Evolutionary conservation across 257 asterid species (phyloP).

Genomic region (Primulina eburnea): DNA sequence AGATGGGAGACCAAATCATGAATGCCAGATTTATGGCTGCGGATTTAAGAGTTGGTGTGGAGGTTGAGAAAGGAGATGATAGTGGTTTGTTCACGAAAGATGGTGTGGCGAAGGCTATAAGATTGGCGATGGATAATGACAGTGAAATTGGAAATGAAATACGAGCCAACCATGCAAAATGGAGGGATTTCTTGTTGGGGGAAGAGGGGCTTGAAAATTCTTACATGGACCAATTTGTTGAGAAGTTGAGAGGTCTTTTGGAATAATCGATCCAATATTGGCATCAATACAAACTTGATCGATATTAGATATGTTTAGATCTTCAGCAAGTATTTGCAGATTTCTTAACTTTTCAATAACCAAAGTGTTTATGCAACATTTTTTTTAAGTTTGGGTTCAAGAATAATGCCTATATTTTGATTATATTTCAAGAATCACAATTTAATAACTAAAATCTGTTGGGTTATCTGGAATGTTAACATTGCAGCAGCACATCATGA

Average conservation of each 20-base stretch:
- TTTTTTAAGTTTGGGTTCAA: too few relatives aligned
- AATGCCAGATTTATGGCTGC: constrained; percentile 35
- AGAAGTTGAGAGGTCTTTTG: constrained; percentile 24
- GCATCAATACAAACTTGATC: too few relatives aligned
- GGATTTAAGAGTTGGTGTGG: constrained; percentile 35
- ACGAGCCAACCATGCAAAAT: constrained; percentile 33
- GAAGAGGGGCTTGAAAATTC: constrained; percentile 47
- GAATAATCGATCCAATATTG: neutral
- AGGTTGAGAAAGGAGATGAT: constrained; percentile 40
- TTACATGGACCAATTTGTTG: constrained; percentile 39
- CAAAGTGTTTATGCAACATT: too few relatives aligned
- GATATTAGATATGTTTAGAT: too few relatives aligned
- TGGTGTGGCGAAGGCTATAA: constrained; percentile 34
- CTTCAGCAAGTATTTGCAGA: too few relatives aligned
- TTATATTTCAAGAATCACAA: too few relatives aligned
- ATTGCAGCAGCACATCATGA: too few relatives aligned
- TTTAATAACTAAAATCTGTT: too few relatives aligned
- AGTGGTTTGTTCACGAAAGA: constrained; percentile 35
- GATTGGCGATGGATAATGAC: constrained; percentile 32
- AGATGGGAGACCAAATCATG: constrained; percentile 33
- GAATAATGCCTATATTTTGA: too few relatives aligned
- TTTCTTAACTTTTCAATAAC: too few relatives aligned
- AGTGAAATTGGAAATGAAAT: constrained; percentile 33
- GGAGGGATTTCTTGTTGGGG: constrained; percentile 37
- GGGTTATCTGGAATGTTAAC: too few relatives aligned